Base-by-base conservation (phyloP, 371 early-diverging fungal genomes). In the Haplosporangium sp. region DNA sequence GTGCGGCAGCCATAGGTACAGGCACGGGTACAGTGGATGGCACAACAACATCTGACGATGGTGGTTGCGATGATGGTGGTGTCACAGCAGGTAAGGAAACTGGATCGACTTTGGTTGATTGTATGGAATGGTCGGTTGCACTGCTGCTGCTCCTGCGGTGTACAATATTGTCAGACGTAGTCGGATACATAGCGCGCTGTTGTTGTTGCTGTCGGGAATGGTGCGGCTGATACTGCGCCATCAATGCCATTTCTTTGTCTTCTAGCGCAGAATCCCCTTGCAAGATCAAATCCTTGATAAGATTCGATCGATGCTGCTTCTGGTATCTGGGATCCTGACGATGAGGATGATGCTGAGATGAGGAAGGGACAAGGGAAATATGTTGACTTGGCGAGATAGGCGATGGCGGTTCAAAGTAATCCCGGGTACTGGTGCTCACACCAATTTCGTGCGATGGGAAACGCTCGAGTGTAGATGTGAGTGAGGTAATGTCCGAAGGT, bases 181-280 rank as follows among this genome's bases (percentile, higher is more conserved):
- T 29, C 11, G 64, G 73, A 1, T 48, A n/a, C 50, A n/a, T 14
- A 16, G 14, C 18, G 5, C 1, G 45, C 5, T 62, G 50, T 23
- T 70, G 67, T 8, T 63, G 76, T 12, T 67, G 66, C n/a, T 67
- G 71, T n/a, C 62, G 67, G 20, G 57, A 53, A 18, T 62, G 75
- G n/a, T 64, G 57, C 23, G 75, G 75, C 45, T 74, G 75, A 50
- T 74, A 74, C 58, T 74, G 75, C 7, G 75, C 75, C 75, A 74
- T 74, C 20, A 69, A 36, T 9, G 69, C 75, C 65, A 60, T 64
- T 14, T 74, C 75, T 61, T 74, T 74, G 29, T 74, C 75, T 36
- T 74, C 75, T 0, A 74, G 62, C 0, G 37, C 55, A 23, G 65
- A 64, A 37, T 76, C 76, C 6, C 71, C 76, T 37, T 70, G 70